Percentiles rank a stretch among this genome's conserved stretches.
Conservation (phyloP, 2,329 filamentous ascomycete species). For the Hymenotorrendiella dingleyae region DNA sequence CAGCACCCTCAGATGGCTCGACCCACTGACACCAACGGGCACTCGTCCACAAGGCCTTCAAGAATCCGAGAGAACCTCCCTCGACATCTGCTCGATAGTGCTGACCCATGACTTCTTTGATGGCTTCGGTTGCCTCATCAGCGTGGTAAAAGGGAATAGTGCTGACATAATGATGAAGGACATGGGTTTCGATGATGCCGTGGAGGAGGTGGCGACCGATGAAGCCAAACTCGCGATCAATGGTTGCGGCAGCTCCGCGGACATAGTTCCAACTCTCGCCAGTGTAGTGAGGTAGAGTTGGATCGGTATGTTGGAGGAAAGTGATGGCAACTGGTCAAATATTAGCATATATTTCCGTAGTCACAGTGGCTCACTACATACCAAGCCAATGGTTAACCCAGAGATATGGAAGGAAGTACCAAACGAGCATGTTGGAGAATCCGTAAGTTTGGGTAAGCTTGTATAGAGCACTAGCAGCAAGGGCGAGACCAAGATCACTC, state of each 20-base stretch:
- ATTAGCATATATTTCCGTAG: conserved; percentile 31
- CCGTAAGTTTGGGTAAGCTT: conserved; percentile 72
- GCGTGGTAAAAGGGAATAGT: conserved; percentile 96
- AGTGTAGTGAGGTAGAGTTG: conserved; percentile 86
- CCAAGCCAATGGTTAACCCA: conserved; percentile 99
- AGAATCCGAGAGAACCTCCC: conserved; percentile 75
- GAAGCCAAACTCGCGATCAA: conserved; percentile 96
- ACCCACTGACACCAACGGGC: conserved; percentile 94
- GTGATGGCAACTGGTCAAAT: conserved; percentile 75
- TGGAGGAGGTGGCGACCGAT: conserved; percentile 86
- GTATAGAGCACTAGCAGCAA: conserved; percentile 51
- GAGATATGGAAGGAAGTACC: conserved; percentile 92
- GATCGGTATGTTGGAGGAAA: conserved; percentile 95
- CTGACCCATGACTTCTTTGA: conserved; percentile 88
- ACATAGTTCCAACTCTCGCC: conserved; percentile 85
- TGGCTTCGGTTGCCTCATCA: conserved; percentile 88
- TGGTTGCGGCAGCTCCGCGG: conserved; percentile 88
- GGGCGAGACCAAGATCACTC: conserved; percentile 73
- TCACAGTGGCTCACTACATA: too few species aligned
- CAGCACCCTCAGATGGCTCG: conserved; percentile 77
- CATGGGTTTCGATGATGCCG: conserved; percentile 96
- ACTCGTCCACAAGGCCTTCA: conserved; percentile 74
- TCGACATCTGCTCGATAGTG: conserved; percentile 85
- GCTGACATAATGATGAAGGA: conserved; percentile 95
- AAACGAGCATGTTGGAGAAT: conserved; percentile 80